These are phyloP conservation scores for Drechslerella dactyloides DNA, from an alignment of 2,329 filamentous ascomycete species.

Conservation along the genomic window DNA sequence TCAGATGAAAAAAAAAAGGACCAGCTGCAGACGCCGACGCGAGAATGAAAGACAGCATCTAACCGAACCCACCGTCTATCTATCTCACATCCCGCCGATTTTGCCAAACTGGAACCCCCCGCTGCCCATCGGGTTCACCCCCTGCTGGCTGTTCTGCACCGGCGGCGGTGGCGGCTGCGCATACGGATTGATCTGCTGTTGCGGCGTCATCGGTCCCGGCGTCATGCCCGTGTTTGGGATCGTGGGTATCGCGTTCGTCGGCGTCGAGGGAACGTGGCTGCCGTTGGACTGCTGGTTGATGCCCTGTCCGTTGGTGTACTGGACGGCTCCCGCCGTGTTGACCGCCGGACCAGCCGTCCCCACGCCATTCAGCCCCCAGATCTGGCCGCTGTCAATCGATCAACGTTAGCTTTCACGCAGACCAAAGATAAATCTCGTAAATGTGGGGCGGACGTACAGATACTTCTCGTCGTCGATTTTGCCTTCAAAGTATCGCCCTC, in stretches of 20 bases:
- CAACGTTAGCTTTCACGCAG: conserved; percentile 15
- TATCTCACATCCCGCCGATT: conserved; percentile 48
- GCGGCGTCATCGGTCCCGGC: conserved; percentile 48
- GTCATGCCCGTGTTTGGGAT: conserved; percentile 44
- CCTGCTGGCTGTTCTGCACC: conserved; percentile 44
- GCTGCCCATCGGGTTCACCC: conserved; percentile 48
- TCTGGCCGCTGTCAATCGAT: conserved; percentile 51
- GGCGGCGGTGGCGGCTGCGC: conserved; percentile 25
- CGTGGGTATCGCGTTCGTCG: conserved; percentile 27
- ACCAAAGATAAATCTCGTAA: conserved; percentile 1
- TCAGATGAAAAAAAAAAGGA: conserved; percentile 6
- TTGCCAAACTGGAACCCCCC: conserved; percentile 50
- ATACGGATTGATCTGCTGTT: conserved; percentile 50
- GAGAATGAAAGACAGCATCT: conserved; percentile 6
- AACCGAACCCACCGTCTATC: conserved; percentile 6
- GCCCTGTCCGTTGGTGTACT: conserved; percentile 45
- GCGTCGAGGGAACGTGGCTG: conserved; percentile 47
- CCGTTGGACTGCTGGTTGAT: conserved; percentile 19
- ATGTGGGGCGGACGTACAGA: conserved; percentile 47
- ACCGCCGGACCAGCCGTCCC: conserved; percentile 49
- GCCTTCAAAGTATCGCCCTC: conserved; percentile 53
- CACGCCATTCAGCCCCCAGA: conserved; percentile 55
- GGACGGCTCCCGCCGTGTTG: conserved; percentile 31
- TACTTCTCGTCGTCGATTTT: conserved; percentile 55
- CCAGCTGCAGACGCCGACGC: conserved; percentile 8